A percentile compares a stretch with the other conserved stretches of the same genome.
phyloP scores from a whole-genome alignment of 2,329 filamentous ascomycete species.

The Pseudopithomyces chartarum region DNA sequence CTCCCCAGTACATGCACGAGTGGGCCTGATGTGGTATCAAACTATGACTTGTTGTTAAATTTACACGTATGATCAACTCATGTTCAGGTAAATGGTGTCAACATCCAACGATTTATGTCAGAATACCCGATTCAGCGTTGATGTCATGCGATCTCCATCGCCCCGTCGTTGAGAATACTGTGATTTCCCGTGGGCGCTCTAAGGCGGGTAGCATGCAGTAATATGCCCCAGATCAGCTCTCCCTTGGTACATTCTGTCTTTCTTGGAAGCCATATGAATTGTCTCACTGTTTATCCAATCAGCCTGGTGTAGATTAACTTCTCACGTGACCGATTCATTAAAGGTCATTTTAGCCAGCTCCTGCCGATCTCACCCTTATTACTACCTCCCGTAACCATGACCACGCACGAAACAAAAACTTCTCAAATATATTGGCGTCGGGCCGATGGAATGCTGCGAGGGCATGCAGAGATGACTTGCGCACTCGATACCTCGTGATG shows the following conservation, averaged over 20 bases:
- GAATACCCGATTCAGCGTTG: too few species aligned
- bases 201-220: too few species aligned
- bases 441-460: not conserved
- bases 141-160: too few species aligned
- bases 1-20: too few species aligned
- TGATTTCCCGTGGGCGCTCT: too few species aligned
- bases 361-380: slow-evolving; percentile 1
- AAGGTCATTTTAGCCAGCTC: slow-evolving; percentile 1
- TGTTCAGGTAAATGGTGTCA: too few species aligned
- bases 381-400: not conserved
- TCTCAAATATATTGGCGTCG: not conserved
- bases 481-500: not conserved
- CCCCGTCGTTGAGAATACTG: too few species aligned
- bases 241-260: not conserved
- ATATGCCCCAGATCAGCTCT: not conserved
- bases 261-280: not conserved
- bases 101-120: too few species aligned
- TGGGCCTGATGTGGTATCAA: too few species aligned
- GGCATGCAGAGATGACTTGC: not conserved
- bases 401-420: not conserved
- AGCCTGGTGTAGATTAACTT: not conserved
- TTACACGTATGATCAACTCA: too few species aligned
- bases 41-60: too few species aligned
- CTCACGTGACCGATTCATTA: not conserved
- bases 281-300: not conserved